These are phyloP conservation scores for Ogataea polymorpha DNA, from an alignment of 805 yeast genomes.

Conservation along the genomic window DNA sequence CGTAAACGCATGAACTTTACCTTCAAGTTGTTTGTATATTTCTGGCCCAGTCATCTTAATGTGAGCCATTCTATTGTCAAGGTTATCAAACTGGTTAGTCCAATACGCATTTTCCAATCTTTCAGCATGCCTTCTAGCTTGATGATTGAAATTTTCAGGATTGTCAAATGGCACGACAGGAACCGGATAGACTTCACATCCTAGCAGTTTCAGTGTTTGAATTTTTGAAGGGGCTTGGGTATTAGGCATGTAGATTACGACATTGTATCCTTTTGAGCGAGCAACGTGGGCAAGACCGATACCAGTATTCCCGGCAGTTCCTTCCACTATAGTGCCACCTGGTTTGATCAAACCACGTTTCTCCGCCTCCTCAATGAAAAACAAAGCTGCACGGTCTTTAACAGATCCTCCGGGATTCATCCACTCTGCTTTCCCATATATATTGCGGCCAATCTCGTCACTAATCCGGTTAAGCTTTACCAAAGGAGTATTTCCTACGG, in stretches of 20 bases:
- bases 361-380: slow-evolving; percentile 77
- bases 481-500: slow-evolving; percentile 93
- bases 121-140: slow-evolving; percentile 83
- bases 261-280: slow-evolving; percentile 76
- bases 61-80: slow-evolving; percentile 86
- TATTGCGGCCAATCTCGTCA: slow-evolving; percentile 60
- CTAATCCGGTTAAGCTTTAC: slow-evolving; percentile 58
- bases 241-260: slow-evolving; percentile 88
- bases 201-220: slow-evolving; percentile 67
- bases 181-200: slow-evolving; percentile 86
- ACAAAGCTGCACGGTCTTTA: slow-evolving; percentile 86
- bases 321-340: slow-evolving; percentile 88
- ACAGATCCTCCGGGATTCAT: slow-evolving; percentile 94
- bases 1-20: slow-evolving; percentile 78
- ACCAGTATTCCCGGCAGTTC: slow-evolving; percentile 96
- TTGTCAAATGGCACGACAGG: slow-evolving; percentile 82
- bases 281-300: slow-evolving; percentile 83
- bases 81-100: slow-evolving; percentile 90
- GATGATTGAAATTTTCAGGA: slow-evolving; percentile 84
- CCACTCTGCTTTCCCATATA: slow-evolving; percentile 88
- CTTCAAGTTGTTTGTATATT: slow-evolving; percentile 80
- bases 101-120: slow-evolving; percentile 74
- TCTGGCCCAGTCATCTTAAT: slow-evolving; percentile 91
- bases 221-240: slow-evolving; percentile 82
- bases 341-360: slow-evolving; percentile 55